Evolutionary conservation across 441 rosid species (phyloP).

Genomic region (Rhodomyrtus psidioides): DNA sequence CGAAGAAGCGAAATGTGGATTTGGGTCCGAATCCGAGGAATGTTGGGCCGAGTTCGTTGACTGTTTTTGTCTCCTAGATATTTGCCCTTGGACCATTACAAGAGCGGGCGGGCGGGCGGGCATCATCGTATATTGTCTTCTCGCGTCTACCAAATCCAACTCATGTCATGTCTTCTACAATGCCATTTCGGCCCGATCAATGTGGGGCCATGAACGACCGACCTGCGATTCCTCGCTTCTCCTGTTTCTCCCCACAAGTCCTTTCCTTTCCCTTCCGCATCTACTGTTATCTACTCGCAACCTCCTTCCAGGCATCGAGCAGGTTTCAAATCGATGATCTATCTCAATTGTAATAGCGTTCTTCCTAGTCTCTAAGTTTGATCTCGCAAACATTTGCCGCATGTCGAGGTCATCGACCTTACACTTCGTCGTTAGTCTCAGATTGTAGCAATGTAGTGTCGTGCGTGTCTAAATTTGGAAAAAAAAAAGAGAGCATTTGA

Average conservation of each 20-base stretch:
- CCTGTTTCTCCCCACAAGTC: not conserved
- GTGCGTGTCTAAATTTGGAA: not conserved
- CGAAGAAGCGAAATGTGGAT: not conserved
- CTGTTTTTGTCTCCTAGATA: not conserved
- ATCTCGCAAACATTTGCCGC: rapidly evolving
- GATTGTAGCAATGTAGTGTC: no score
- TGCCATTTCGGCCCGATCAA: no score
- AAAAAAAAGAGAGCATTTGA: not conserved
- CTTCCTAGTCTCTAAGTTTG: no score
- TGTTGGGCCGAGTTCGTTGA: not conserved
- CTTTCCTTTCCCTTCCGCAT: no score
- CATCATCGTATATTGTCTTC: not conserved
- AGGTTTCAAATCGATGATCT: no score
- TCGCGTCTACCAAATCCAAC: not conserved
- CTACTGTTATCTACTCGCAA: not conserved
- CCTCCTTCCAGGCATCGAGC: not conserved
- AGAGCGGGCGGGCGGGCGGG: not conserved
- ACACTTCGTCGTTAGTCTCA: no score
- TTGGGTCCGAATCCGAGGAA: not conserved
- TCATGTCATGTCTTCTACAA: not conserved
- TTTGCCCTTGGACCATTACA: not conserved
- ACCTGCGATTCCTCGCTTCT: no score
- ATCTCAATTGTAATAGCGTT: no score
- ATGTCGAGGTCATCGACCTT: not conserved
- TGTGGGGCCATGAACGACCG: no score